A percentile compares a stretch with the other conserved stretches of the same genome.
Evolutionary conservation across 495 filamentous ascomycete genomes (phyloP).

Genomic region (Penicilliopsis zonata): DNA sequence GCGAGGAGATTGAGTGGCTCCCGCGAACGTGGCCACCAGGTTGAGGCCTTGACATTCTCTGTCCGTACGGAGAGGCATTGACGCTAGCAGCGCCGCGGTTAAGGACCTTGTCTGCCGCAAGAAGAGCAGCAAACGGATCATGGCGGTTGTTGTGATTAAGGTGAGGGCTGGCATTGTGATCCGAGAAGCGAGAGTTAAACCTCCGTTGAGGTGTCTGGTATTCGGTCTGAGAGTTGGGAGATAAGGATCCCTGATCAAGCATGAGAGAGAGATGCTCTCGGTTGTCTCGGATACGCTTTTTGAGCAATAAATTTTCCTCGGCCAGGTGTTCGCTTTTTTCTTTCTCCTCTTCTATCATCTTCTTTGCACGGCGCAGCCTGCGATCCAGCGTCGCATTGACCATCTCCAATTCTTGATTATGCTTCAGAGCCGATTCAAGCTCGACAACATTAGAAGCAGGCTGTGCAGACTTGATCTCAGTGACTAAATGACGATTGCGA

Average conservation of each 20-base stretch:
- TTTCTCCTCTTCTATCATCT: conserved; percentile 59
- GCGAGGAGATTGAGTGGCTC: conserved; percentile 65
- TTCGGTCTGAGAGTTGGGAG: conserved; percentile 30
- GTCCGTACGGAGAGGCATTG: conserved; percentile 45
- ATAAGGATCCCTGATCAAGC: conserved; percentile 39
- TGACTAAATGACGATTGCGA: conserved; percentile 25
- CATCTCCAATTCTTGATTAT: conserved; percentile 47
- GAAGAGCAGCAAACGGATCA: conserved; percentile 61
- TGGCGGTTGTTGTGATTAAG: conserved; percentile 28
- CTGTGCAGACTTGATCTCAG: conserved; percentile 21
- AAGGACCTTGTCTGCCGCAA: conserved; percentile 61
- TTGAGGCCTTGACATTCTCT: conserved; percentile 31
- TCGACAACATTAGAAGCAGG: conserved; percentile 23
- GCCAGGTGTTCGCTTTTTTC: conserved; percentile 31
- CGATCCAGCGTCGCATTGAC: conserved; percentile 52
- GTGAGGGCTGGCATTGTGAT: conserved; percentile 21
- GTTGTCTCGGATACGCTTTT: conserved; percentile 77
- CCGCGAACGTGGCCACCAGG: conserved; percentile 50
- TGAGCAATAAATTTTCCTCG: conserved; percentile 64
- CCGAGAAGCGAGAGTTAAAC: conserved; percentile 35
- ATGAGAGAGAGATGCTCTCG: conserved; percentile 68
- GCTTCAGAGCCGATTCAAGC: conserved; percentile 30
- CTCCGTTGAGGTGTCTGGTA: conserved; percentile 33
- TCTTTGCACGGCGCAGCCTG: conserved; percentile 60
- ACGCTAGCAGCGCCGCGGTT: conserved; percentile 62